Evolutionary conservation across 2,329 filamentous ascomycete genomes (phyloP).

Genomic region (Talaromyces atroroseus): DNA sequence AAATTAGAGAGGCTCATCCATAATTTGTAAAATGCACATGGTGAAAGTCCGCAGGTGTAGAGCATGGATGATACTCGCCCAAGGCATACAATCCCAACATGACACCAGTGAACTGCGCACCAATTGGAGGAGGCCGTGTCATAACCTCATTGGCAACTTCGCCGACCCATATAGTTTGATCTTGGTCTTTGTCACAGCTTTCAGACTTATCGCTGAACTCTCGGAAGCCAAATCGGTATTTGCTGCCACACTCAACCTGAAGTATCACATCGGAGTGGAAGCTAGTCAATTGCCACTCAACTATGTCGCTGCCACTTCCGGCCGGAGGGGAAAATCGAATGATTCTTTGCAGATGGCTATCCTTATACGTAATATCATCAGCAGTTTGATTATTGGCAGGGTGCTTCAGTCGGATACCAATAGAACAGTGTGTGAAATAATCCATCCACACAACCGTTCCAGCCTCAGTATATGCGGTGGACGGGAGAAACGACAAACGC

Average conservation of each 20-base stretch:
- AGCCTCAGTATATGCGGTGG: slow-evolving; percentile 43
- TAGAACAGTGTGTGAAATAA: slow-evolving; percentile 41
- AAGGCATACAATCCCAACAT: slow-evolving; percentile 45
- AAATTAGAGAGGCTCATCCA: not conserved
- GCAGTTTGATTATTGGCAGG: slow-evolving; percentile 8
- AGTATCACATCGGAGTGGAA: slow-evolving; percentile 21
- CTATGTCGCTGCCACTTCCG: slow-evolving; percentile 7
- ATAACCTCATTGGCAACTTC: slow-evolving; percentile 28
- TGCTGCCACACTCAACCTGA: slow-evolving; percentile 25
- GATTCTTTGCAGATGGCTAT: slow-evolving; percentile 14
- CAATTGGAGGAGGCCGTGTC: slow-evolving; percentile 34
- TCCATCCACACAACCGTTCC: slow-evolving; percentile 53
- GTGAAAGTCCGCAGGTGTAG: slow-evolving; percentile 39
- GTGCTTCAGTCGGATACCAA: slow-evolving; percentile 33
- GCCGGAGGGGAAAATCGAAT: slow-evolving; percentile 23
- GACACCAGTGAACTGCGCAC: slow-evolving; percentile 41
- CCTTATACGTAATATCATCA: not conserved
- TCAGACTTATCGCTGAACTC: slow-evolving; percentile 7
- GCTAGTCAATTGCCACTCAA: slow-evolving; percentile 15
- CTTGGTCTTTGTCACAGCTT: not conserved
- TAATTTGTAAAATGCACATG: slow-evolving; percentile 23
- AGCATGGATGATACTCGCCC: slow-evolving; percentile 36
- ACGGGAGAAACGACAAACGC: slow-evolving; percentile 44
- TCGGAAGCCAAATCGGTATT: slow-evolving; percentile 26
- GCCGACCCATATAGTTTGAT: slow-evolving; percentile 22